A percentile compares a stretch with the other conserved stretches of the same genome.
phyloP scores from a whole-genome alignment of 2,329 filamentous ascomycete species.

The Trichoderma semiorbis region DNA sequence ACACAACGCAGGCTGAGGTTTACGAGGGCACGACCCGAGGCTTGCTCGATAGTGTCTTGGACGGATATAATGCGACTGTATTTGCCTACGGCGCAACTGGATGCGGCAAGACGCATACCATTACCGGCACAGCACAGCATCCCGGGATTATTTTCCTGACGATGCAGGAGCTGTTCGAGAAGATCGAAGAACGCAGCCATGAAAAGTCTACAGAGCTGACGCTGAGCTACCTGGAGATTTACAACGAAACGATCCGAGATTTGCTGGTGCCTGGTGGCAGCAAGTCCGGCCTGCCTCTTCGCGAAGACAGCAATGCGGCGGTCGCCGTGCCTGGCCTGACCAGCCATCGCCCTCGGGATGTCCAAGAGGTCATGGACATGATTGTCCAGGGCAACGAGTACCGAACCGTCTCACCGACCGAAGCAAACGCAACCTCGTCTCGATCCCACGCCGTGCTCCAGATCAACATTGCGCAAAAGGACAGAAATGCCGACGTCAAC shows the following conservation, averaged over 20 bases:
- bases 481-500: conserved; percentile 85
- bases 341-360: conserved; percentile 85
- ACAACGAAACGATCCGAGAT: conserved; percentile 98
- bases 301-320: conserved; percentile 89
- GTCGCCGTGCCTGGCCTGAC: conserved; percentile 89
- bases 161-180: conserved; percentile 98
- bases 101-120: conserved; percentile 98
- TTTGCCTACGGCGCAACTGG: conserved; percentile 98
- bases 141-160: conserved; percentile 98
- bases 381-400: conserved; percentile 93
- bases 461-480: conserved; percentile 92
- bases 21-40: conserved; percentile 89
- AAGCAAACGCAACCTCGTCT: conserved; percentile 95
- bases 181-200: conserved; percentile 78
- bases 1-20: conserved; percentile 84
- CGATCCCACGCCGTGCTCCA: conserved; percentile 95
- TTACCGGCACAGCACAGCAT: conserved; percentile 85
- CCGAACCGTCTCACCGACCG: conserved; percentile 92
- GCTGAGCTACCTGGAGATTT: conserved; percentile 94
- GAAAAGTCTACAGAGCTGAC: conserved; percentile 90
- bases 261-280: conserved; percentile 80
- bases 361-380: conserved; percentile 98
- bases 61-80: conserved; percentile 97
- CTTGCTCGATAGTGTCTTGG: conserved; percentile 90
- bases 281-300: conserved; percentile 82